These are phyloP conservation scores for Gliomastix tumulicola DNA, from an alignment of 2,329 filamentous ascomycete species.

Conservation along the genomic window DNA sequence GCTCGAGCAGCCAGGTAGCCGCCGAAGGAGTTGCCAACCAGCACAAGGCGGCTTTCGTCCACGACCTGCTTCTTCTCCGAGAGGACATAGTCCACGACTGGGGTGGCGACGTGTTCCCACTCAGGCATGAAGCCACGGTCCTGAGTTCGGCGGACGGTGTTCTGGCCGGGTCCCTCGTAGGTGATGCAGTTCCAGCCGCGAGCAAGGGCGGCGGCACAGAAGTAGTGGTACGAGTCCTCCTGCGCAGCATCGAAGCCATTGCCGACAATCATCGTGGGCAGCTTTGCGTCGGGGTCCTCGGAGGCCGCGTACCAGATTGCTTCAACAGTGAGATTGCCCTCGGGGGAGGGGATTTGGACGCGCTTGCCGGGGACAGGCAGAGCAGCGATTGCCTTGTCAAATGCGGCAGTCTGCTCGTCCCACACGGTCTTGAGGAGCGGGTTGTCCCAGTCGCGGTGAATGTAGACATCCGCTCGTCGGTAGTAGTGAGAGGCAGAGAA, in stretches of 20 bases:
- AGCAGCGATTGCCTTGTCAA: constrained; percentile 23
- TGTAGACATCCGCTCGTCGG: constrained; percentile 27
- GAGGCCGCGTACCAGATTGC: constrained; percentile 21
- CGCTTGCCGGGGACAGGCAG: constrained; percentile 13
- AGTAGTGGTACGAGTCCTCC: constrained; percentile 32
- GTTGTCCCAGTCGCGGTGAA: constrained; percentile 24
- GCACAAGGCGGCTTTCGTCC: constrained; percentile 15
- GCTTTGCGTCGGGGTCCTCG: constrained; percentile 1
- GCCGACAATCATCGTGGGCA: constrained; percentile 31
- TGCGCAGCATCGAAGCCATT: constrained; percentile 34
- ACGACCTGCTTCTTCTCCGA: constrained; percentile 12
- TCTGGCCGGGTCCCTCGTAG: constrained; percentile 39
- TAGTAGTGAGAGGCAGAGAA: constrained; percentile 30
- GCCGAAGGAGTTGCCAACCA: constrained; percentile 32
- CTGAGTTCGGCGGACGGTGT: constrained; percentile 29
- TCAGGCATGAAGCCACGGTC: constrained; percentile 34
- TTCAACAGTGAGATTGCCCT: constrained; percentile 19
- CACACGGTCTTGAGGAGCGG: constrained; percentile 24
- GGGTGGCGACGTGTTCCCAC: constrained; percentile 31
- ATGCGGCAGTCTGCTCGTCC: constrained; percentile 20
- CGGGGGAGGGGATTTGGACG: constrained; percentile 11
- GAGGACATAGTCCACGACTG: constrained; percentile 23
- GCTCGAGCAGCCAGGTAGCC: constrained; percentile 30
- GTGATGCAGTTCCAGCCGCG: constrained; percentile 33
- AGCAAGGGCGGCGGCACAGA: constrained; percentile 23